These are phyloP conservation scores for Elongisporangium anandrum DNA, from an alignment of 352 stramenopile genomes.

Conservation along the genomic window DNA sequence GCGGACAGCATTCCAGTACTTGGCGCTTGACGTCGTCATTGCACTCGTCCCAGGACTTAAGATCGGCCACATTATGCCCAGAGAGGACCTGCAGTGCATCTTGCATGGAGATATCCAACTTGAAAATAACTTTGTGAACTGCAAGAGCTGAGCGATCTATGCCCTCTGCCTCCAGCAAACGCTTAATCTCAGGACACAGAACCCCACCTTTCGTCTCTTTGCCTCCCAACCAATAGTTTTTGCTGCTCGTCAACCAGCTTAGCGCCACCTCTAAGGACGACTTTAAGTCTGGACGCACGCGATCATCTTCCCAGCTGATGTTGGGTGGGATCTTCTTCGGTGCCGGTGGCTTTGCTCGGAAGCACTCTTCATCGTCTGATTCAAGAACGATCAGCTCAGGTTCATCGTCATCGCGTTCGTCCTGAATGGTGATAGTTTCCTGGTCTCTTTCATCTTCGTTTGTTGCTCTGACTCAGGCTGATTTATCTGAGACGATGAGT, in stretches of 20 bases:
- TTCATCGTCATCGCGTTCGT: background rate
- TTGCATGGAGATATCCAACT: background rate
- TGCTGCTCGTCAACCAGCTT: background rate
- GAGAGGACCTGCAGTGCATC: background rate
- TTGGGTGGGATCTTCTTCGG: background rate
- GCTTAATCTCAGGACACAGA: background rate
- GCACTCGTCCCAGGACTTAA: background rate
- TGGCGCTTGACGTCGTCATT: background rate
- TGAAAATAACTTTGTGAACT: background rate
- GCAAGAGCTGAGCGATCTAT: background rate
- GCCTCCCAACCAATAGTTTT: background rate
- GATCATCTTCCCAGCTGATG: background rate
- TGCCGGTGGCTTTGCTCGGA: background rate
- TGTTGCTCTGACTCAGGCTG: too few relatives aligned
- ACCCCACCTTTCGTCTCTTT: background rate
- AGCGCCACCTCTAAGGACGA: background rate
- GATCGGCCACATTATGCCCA: background rate
- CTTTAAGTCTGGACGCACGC: background rate
- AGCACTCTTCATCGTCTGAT: background rate
- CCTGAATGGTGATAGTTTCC: background rate
- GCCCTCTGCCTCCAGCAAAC: background rate
- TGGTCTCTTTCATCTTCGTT: background rate
- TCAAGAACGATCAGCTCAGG: background rate
- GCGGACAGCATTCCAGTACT: background rate
- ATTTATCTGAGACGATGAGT: background rate